Evolutionary conservation across 2,329 filamentous ascomycete genomes (phyloP).

Genomic region (Clonostachys chloroleuca): DNA sequence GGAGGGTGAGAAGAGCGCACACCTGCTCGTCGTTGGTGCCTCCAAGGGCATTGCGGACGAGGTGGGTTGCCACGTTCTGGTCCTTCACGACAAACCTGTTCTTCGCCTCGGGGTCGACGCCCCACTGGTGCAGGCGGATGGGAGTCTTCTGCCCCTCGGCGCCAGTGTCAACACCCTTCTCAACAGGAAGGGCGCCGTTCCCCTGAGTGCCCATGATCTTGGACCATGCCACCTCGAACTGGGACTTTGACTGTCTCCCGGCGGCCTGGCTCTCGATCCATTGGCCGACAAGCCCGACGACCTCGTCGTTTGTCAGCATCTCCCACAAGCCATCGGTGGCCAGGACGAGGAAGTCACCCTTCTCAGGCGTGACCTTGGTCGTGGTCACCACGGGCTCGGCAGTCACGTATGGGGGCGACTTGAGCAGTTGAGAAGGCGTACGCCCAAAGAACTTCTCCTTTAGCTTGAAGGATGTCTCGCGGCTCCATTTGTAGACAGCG

Average conservation of each 20-base stretch:
- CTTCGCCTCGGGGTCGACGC: slow-evolving; percentile 67
- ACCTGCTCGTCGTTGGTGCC: slow-evolving; percentile 93
- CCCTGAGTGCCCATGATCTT: slow-evolving; percentile 41
- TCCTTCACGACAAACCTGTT: slow-evolving; percentile 92
- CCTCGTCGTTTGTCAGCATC: slow-evolving; percentile 98
- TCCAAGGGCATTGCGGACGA: slow-evolving; percentile 91
- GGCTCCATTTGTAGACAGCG: slow-evolving; percentile 93
- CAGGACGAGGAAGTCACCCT: slow-evolving; percentile 93
- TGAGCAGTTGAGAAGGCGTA: slow-evolving; percentile 69
- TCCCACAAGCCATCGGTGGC: slow-evolving; percentile 98
- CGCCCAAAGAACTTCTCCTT: slow-evolving; percentile 85
- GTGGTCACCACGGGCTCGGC: slow-evolving; percentile 94
- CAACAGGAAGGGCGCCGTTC: slow-evolving; percentile 63
- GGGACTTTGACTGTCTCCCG: slow-evolving; percentile 46
- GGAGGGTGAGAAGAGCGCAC: slow-evolving; percentile 84
- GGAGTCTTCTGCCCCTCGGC: slow-evolving; percentile 76
- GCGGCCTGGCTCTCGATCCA: slow-evolving; percentile 81
- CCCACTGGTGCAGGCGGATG: slow-evolving; percentile 88
- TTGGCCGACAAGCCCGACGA: slow-evolving; percentile 91
- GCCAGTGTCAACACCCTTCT: slow-evolving; percentile 47
- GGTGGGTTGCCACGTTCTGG: slow-evolving; percentile 92
- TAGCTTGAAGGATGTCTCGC: slow-evolving; percentile 77
- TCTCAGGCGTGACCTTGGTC: slow-evolving; percentile 82
- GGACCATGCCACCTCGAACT: slow-evolving; percentile 67
- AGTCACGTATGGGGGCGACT: slow-evolving; percentile 94